These are phyloP conservation scores for Turnera subulata DNA, from an alignment of 345 rosid genomes.

Conservation along the genomic window DNA sequence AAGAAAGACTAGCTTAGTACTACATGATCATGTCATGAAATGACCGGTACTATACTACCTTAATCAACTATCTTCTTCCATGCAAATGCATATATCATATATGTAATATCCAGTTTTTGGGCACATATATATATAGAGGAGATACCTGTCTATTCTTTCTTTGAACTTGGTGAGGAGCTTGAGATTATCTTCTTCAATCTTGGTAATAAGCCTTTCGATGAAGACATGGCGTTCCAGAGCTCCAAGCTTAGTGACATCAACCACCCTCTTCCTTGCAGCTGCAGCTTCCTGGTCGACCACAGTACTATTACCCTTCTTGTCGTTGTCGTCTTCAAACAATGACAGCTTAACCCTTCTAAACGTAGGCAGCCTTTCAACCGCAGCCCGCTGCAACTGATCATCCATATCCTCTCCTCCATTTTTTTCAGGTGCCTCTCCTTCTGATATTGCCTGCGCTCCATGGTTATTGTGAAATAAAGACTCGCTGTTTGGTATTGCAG, in stretches of 20 bases:
- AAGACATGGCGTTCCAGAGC: constrained; percentile 30
- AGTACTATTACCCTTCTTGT: no score
- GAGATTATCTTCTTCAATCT: constrained; percentile 39
- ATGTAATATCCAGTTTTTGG: no score
- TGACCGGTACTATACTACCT: no score
- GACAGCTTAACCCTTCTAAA: constrained; percentile 18
- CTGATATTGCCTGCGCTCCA: no score
- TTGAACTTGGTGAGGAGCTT: constrained; percentile 33
- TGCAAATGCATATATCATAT: no score
- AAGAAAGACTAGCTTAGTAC: no score
- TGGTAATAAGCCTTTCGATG: constrained; percentile 32
- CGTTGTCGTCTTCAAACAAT: constrained; percentile 15
- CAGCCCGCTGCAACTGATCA: constrained; percentile 30
- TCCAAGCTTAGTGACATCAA: constrained; percentile 38
- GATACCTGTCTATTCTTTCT: constrained; percentile 35
- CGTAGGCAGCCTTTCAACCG: constrained; percentile 42
- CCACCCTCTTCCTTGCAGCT: constrained; percentile 14
- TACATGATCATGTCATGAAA: no score
- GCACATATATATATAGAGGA: no score
- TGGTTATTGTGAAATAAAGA: no score
- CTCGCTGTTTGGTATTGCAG: no score
- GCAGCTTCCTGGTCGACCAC: no score
- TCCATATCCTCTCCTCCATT: constrained; percentile 21
- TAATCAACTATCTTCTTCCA: not conserved
- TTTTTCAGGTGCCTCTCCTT: not conserved